Conservation (phyloP, 1,284 basidiomycete genomes). For the Cryptococcus neoformans region DNA sequence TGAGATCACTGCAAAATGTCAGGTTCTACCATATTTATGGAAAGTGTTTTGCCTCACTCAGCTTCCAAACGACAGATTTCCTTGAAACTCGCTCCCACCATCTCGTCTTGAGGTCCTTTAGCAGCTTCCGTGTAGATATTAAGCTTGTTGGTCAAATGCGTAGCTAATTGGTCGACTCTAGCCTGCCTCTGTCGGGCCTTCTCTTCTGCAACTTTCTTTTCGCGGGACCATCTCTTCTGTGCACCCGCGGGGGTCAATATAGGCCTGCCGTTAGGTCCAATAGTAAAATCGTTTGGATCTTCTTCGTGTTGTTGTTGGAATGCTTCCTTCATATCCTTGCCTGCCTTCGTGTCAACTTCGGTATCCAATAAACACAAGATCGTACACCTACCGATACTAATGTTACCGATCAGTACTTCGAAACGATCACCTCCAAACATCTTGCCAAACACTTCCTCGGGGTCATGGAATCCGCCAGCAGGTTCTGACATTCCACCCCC, state of each 20-base stretch:
- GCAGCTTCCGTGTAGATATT: slow-evolving; percentile 91
- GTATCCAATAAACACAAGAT: neutral
- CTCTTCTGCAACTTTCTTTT: slow-evolving; percentile 73
- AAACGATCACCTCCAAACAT: slow-evolving; percentile 67
- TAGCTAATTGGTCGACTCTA: slow-evolving; percentile 76
- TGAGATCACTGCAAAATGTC: slow-evolving; percentile 61
- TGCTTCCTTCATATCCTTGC: slow-evolving; percentile 96
- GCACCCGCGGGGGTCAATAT: slow-evolving; percentile 77
- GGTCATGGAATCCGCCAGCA: slow-evolving; percentile 54
- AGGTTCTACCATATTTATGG: neutral
- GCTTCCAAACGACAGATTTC: slow-evolving; percentile 79
- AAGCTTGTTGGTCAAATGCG: slow-evolving; percentile 80
- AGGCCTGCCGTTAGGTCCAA: slow-evolving; percentile 47
- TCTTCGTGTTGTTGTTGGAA: slow-evolving; percentile 84
- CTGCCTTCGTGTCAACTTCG: slow-evolving; percentile 60
- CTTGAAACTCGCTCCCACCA: slow-evolving; percentile 53
- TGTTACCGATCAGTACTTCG: slow-evolving; percentile 53
- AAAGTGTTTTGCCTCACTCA: slow-evolving; percentile 55
- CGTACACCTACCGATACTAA: slow-evolving; percentile 47
- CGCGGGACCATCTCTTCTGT: slow-evolving; percentile 62
- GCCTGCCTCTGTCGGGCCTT: slow-evolving; percentile 76
- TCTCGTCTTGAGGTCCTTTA: slow-evolving; percentile 63
- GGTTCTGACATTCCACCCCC: slow-evolving; percentile 46
- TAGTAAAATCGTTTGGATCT: slow-evolving; percentile 40
- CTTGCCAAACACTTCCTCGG: slow-evolving; percentile 86